Percentiles rank a stretch among this genome's conserved stretches.
Conservation (phyloP, 2,329 filamentous ascomycete genomes). For the Fusarium succisae region DNA sequence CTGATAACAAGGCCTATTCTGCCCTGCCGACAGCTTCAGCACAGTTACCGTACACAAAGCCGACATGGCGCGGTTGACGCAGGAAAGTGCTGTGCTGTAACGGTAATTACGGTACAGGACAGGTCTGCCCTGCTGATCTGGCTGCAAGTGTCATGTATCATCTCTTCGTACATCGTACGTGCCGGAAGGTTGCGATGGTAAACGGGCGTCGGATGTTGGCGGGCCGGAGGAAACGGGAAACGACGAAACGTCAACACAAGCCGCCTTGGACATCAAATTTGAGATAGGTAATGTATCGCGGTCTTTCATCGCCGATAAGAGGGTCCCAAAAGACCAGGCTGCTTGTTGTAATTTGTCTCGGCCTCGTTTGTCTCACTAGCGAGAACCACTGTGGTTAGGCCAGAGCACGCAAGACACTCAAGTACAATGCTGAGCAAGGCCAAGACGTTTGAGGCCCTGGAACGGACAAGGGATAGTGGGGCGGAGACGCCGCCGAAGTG, state of each 20-base stretch:
- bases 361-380: conserved; percentile 13
- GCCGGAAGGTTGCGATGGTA: conserved; percentile 33
- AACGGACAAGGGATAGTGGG: conserved; percentile 30
- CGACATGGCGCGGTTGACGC: conserved; percentile 26
- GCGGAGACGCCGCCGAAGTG: conserved; percentile 35
- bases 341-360: conserved; percentile 15
- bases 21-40: conserved; percentile 12
- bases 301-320: conserved; percentile 10
- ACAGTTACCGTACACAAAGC: conserved; percentile 18
- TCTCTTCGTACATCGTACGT: conserved; percentile 34
- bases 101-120: conserved; percentile 14
- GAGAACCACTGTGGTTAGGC: conserved; percentile 9
- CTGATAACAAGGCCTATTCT: conserved; percentile 26
- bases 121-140: conserved; percentile 17
- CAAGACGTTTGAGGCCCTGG: conserved; percentile 8
- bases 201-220: conserved; percentile 27
- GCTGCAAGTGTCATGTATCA: conserved; percentile 28
- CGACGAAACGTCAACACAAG: background rate
- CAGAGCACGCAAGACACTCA: conserved; percentile 25
- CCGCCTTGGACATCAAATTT: background rate
- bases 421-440: conserved; percentile 6
- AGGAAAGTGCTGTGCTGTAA: conserved; percentile 20
- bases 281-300: background rate
- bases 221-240: conserved; percentile 17
- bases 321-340: conserved; percentile 2